Conservation (phyloP, 176 grass and related monocot species). For the Raddia distichophylla region DNA sequence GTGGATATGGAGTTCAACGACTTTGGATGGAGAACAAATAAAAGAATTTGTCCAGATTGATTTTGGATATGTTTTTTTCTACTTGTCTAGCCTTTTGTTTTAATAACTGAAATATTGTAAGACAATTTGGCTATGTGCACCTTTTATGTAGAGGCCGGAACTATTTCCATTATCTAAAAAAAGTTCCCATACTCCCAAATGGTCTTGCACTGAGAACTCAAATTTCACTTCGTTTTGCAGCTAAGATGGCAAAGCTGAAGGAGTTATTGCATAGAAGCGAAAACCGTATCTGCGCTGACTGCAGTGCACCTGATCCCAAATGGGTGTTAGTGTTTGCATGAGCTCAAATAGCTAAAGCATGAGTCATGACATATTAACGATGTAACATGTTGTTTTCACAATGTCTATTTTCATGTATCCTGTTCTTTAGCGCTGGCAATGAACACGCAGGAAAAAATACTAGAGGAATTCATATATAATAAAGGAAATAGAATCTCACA, state of each 20-base stretch:
- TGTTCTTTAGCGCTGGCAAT: neutral
- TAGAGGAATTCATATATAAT: neutral
- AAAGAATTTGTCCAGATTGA: too few relatives aligned
- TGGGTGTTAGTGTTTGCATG: slow-evolving; percentile 67
- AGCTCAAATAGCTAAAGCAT: neutral
- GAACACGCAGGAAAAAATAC: neutral
- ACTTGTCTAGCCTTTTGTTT: too few relatives aligned
- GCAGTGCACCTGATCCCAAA: slow-evolving; percentile 72
- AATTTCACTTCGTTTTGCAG: slow-evolving; percentile 29
- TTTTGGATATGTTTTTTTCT: too few relatives aligned
- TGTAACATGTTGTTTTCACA: neutral
- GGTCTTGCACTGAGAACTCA: too few relatives aligned
- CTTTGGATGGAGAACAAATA: too few relatives aligned
- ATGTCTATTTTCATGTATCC: neutral
- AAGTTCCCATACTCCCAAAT: too few relatives aligned
- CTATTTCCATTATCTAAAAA: too few relatives aligned
- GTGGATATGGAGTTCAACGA: too few relatives aligned
- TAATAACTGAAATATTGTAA: too few relatives aligned
- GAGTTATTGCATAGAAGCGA: slow-evolving; percentile 66
- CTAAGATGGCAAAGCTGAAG: slow-evolving; percentile 61
- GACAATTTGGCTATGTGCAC: too few relatives aligned
- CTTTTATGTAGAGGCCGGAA: too few relatives aligned
- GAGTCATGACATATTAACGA: neutral
- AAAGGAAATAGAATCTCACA: neutral
- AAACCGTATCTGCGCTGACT: slow-evolving; percentile 81